phyloP scores from a whole-genome alignment of 306 rosid genomes.

The Abrus pulchellus region DNA sequence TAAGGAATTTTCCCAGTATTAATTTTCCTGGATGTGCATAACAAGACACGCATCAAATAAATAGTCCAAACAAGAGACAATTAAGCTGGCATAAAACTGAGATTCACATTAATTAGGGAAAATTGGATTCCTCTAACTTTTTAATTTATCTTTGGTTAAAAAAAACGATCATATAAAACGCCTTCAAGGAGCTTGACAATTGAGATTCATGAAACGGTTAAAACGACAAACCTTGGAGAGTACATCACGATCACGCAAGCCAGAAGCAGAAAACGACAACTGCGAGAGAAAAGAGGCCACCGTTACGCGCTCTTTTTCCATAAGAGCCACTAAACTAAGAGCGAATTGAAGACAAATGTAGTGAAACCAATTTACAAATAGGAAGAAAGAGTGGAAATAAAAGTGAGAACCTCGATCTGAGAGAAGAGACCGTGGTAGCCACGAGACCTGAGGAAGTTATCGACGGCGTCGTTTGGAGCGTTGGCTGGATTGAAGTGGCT shows the following conservation, averaged over 20 bases:
- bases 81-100: background rate
- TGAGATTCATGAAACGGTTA: slow-evolving; percentile 42
- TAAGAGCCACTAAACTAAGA: background rate
- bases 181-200: background rate
- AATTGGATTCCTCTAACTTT: background rate
- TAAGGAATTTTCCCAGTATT: background rate
- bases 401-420: slow-evolving; percentile 91
- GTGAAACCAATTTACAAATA: background rate
- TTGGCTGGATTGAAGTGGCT: slow-evolving; percentile 49
- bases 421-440: slow-evolving; percentile 87
- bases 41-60: background rate
- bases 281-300: slow-evolving; percentile 50
- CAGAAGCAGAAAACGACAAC: slow-evolving; percentile 86
- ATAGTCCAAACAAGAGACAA: background rate
- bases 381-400: slow-evolving; percentile 12
- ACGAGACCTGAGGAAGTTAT: slow-evolving; percentile 71
- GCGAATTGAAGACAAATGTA: slow-evolving; percentile 24
- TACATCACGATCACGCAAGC: slow-evolving; percentile 85
- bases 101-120: background rate
- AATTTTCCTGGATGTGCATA: background rate
- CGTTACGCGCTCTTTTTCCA: background rate
- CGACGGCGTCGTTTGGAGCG: slow-evolving; percentile 77
- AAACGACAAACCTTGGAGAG: slow-evolving; percentile 84
- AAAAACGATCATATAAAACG: background rate
- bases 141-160: background rate